Conservation (phyloP, 2,329 filamentous ascomycete species). For the Gnomoniopsis sp. region DNA sequence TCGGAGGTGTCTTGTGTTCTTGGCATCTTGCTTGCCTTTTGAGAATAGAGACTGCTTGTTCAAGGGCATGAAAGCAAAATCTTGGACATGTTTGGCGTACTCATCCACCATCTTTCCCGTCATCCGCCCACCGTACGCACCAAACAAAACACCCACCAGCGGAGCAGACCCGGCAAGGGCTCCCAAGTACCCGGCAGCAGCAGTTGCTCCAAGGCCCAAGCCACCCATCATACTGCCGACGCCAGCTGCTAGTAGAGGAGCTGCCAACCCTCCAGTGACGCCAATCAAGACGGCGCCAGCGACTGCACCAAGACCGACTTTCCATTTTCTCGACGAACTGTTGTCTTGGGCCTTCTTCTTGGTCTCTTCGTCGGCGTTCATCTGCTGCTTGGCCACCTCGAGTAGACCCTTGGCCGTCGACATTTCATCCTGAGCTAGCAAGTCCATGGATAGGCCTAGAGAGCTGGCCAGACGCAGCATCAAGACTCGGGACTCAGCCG, state of each 20-base stretch:
- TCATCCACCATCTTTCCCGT: constrained; percentile 80
- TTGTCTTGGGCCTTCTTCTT: constrained; percentile 71
- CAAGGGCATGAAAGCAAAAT: constrained; percentile 75
- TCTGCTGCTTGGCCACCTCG: constrained; percentile 49
- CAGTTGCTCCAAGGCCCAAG: constrained; percentile 66
- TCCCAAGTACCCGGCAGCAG: constrained; percentile 81
- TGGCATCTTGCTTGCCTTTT: constrained; percentile 26
- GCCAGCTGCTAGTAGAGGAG: constrained; percentile 81
- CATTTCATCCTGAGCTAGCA: constrained; percentile 67
- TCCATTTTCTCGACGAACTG: constrained; percentile 73
- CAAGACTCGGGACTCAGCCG: constrained; percentile 67
- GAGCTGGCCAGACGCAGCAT: constrained; percentile 66
- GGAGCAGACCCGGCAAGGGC: constrained; percentile 83
- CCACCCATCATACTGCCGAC: constrained; percentile 82
- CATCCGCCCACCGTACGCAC: constrained; percentile 80
- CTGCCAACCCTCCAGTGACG: constrained; percentile 83
- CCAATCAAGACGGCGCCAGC: constrained; percentile 89
- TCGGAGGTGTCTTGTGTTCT: constrained; percentile 54
- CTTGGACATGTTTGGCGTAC: constrained; percentile 83
- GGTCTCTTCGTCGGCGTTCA: constrained; percentile 75
- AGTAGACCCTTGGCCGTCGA: constrained; percentile 75
- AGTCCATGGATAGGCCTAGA: constrained; percentile 58
- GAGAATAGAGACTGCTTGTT: constrained; percentile 40
- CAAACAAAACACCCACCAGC: constrained; percentile 82
- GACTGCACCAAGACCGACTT: constrained; percentile 83